A percentile compares a stretch with the other conserved stretches of the same genome.
phyloP scores from a whole-genome alignment of 1,284 basidiomycete species.

The Puccinia novopanici region DNA sequence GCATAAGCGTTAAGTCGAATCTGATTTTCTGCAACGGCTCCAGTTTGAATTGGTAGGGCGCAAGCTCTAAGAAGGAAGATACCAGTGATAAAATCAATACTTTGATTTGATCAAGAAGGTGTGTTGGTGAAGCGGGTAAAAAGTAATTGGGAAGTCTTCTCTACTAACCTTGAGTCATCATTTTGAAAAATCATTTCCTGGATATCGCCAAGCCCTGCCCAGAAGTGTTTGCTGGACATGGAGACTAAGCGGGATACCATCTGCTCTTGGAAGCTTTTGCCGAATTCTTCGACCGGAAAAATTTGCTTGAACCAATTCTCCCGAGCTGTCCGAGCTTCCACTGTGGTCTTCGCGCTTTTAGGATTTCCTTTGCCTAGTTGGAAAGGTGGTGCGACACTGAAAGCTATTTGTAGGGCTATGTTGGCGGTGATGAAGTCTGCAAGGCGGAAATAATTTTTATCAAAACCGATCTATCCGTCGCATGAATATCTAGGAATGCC shows the following conservation, averaged over 20 bases:
- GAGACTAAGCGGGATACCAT: slow-evolving; percentile 20
- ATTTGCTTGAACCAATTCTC: slow-evolving; percentile 44
- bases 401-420: slow-evolving; percentile 44
- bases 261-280: slow-evolving; percentile 19
- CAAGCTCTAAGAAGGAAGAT: slow-evolving; percentile 29
- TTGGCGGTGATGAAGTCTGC: slow-evolving; percentile 45
- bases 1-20: slow-evolving; percentile 21
- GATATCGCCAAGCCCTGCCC: slow-evolving; percentile 37
- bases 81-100: neutral
- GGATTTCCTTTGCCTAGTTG: neutral
- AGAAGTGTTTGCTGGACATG: slow-evolving; percentile 42
- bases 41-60: slow-evolving; percentile 23
- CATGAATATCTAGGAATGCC: neutral
- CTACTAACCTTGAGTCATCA: slow-evolving; percentile 34
- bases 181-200: slow-evolving; percentile 26
- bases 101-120: neutral
- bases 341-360: neutral
- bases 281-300: slow-evolving; percentile 36
- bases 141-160: too few species aligned
- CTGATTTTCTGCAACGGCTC: slow-evolving; percentile 2
- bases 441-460: neutral
- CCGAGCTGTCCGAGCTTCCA: slow-evolving; percentile 4
- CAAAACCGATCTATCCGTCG: neutral
- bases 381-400: slow-evolving; percentile 31
- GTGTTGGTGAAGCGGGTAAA: neutral